Base-by-base conservation (phyloP, 257 asterid species). In the Salvia miltiorrhiza region DNA sequence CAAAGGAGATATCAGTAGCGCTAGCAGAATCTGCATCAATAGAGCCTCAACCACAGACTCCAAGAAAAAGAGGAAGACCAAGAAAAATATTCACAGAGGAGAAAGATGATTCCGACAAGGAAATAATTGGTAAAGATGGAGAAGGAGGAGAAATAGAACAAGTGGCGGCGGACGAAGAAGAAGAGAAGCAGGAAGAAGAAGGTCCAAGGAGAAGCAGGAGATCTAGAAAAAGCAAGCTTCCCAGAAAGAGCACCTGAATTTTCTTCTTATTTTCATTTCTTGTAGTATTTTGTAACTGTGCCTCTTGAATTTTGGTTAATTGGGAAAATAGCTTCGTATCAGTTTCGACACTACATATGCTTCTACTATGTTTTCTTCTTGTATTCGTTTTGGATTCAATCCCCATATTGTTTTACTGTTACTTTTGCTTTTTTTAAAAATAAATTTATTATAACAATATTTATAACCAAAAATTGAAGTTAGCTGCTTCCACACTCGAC, bases 1-100 rank as follows among this genome's bases (percentile, higher is more conserved):
- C n/a, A n/a, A n/a, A n/a, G n/a, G n/a, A n/a, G n/a, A n/a, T n/a
- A n/a, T n/a, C n/a, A n/a, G n/a, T n/a, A n/a, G n/a, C n/a, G n/a
- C n/a, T 82, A 76, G 82, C 85, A 79, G 89, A 84, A 71, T 77
- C 90, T 67, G 77, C 88, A 67, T 43, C 73, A 74, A 2, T 23
- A 20, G 26, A 49, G 4, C 24, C 23, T 17, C 26, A 49, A 9
- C 14, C 55, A 49, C 14, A 48, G 26, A 77, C 77, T 57, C 90
- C 85, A 17, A 75, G 92, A 49, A 89, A 89, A 73, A 84, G 96
- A 78, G 96, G 94, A 33, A 80, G 96, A 58, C 94, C 96, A 8
- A 59, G 88, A 33, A 89, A 87, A 73, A 61, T 70, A 35, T 63
- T 67, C 9, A 70, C 9, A 14, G 72, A 66, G 37, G 67, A 71